Conservation (phyloP, 768 basidiomycete species). For the Boletus eberwhitei region DNA sequence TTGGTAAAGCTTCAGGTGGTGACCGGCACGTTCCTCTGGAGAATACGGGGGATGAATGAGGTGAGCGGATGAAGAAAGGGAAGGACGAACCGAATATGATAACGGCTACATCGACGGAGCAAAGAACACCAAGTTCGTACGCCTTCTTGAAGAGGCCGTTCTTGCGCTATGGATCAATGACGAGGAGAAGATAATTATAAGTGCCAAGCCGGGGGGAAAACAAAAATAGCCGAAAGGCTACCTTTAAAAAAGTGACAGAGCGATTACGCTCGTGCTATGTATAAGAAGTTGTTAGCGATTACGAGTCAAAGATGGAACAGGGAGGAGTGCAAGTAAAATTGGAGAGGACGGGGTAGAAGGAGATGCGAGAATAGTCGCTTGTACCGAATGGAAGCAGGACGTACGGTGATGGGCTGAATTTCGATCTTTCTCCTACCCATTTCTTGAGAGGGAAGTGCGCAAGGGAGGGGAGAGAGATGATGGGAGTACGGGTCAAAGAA, state of each 20-base stretch:
- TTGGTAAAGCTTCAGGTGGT: constrained; percentile 78
- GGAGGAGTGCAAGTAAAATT: constrained; percentile 28
- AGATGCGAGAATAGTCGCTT: constrained; percentile 21
- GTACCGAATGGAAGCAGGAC: constrained; percentile 30
- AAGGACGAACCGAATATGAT: constrained; percentile 71
- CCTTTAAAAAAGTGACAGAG: constrained; percentile 89
- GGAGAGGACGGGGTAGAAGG: constrained; percentile 19
- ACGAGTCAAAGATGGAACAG: constrained; percentile 31
- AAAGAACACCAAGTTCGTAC: constrained; percentile 86
- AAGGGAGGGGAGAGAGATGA: constrained; percentile 8
- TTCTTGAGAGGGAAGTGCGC: constrained; percentile 7
- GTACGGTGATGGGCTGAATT: constrained; percentile 75
- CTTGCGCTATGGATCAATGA: constrained; percentile 57
- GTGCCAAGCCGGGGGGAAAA: constrained; percentile 34
- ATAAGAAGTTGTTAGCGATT: constrained; percentile 38
- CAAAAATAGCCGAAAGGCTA: constrained; percentile 65
- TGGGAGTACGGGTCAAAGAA: constrained; percentile 20
- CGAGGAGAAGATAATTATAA: constrained; percentile 30
- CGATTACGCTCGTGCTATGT: constrained; percentile 88
- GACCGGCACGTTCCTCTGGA: constrained; percentile 74
- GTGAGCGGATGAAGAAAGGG: constrained; percentile 2
- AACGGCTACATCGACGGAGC: constrained; percentile 84
- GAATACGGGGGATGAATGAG: constrained; percentile 1
- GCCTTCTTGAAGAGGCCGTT: constrained; percentile 91
- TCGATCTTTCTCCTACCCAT: constrained; percentile 83